Conservation (phyloP, 2,329 filamentous ascomycete genomes). For the Penicillium sp. region DNA sequence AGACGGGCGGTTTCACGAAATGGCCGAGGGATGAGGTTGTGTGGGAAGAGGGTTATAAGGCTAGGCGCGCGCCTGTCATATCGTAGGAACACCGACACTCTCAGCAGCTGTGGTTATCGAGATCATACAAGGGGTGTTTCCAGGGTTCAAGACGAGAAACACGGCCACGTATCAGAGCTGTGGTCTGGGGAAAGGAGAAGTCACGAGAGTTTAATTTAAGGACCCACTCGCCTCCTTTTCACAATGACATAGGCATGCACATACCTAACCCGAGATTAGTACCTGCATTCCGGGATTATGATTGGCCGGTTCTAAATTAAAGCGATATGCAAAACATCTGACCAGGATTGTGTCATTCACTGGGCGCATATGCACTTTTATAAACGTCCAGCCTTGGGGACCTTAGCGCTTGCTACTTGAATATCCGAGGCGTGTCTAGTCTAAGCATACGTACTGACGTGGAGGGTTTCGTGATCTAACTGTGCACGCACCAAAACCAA, state of each 20-base stretch:
- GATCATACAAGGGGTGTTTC: neutral
- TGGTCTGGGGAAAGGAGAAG: constrained; percentile 29
- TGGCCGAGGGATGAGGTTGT: constrained; percentile 73
- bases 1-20: constrained; percentile 13
- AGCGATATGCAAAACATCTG: neutral
- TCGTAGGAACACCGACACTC: constrained; percentile 9
- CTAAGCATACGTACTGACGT: too few species aligned
- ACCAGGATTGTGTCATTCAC: too few species aligned
- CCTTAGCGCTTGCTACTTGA: too few species aligned
- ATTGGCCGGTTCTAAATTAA: neutral
- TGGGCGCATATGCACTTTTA: too few species aligned
- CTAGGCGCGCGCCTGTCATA: constrained; percentile 67
- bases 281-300: neutral
- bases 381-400: too few species aligned
- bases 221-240: constrained; percentile 25
- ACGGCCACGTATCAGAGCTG: constrained; percentile 19
- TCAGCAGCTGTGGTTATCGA: constrained; percentile 4
- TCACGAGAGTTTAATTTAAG: constrained; percentile 26
- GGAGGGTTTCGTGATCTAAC: neutral
- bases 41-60: constrained; percentile 85
- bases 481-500: neutral
- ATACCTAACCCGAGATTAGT: neutral
- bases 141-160: constrained; percentile 2
- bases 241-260: constrained; percentile 6
- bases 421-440: too few species aligned